Base-by-base conservation (phyloP, 129 eudicot species). In the Ambrosia trifida region DNA sequence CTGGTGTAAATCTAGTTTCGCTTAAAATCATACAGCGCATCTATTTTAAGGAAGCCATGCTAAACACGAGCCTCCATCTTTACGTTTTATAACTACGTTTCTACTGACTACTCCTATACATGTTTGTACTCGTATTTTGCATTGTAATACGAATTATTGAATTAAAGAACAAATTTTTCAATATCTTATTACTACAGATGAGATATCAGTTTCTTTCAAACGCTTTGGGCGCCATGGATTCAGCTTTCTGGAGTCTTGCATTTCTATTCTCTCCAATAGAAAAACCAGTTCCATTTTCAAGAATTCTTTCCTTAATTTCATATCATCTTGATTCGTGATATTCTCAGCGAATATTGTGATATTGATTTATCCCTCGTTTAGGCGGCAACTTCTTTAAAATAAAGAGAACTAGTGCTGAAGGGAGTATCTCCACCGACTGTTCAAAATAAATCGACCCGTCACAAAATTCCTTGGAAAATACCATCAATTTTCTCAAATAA, bases 321-420 rank as follows among this genome's bases (percentile, higher is more conserved):
- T 49, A 62, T 58, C 33, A 40, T 30, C 17, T 20, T 50, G 38
- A 31, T 31, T 59, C 65, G 32, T 70, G 17, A 60, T 45, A 35
- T 28, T 8, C 38, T 85, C 69, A 94, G 68, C 87, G 88, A 44
- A 89, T 84, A 53, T 90, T 88, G 57, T 85, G 98, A 74, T 89
- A 94, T 60, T 85, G 93, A 56, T 96, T 87, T 84, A 81, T 84
- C 61, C 96, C 96, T 36, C 96, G 87, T 79, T 82, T 94, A 18
- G 97, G 97, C 13, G 98, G 98, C 64, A 94, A 67, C 85, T 94
- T 94, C 86, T 92, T 87, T 84, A 94, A 69, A 45, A 94, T 83
- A 79, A 89, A 89, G 52, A 94, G 93, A 68, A 87, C 95, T 38
- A 94, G 89, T 20, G 85, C 49, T 53, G 97, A 94, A 7, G 98